Percentiles rank a stretch among this genome's conserved stretches.
These are phyloP conservation scores for Ligustrum vulgare DNA, from an alignment of 257 asterid species.

Conservation along the genomic window DNA sequence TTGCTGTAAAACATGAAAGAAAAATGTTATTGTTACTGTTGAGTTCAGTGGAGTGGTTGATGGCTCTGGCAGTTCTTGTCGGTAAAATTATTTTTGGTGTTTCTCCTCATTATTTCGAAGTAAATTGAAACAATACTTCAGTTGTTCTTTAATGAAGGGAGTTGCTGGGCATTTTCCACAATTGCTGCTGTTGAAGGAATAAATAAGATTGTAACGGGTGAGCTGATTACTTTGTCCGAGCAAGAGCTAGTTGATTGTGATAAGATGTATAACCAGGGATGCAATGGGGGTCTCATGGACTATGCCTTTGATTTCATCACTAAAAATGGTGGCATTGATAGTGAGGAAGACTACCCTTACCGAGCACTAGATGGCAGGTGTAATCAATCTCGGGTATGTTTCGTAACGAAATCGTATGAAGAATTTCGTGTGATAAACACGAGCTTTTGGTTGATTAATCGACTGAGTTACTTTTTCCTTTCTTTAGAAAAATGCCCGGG, in stretches of 20 bases:
- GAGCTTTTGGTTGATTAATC: background rate
- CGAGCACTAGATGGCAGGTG: conserved; percentile 58
- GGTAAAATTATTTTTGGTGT: background rate
- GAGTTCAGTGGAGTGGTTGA: background rate
- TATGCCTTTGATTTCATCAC: conserved; percentile 67
- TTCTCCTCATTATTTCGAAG: background rate
- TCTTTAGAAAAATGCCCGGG: conserved; percentile 68
- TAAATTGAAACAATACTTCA: background rate
- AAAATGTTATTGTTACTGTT: no score
- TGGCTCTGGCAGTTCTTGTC: background rate
- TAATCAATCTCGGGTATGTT: conserved; percentile 53
- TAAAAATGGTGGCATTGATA: conserved; percentile 77
- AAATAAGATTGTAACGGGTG: conserved; percentile 75
- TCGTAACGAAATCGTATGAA: background rate
- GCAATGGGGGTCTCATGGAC: conserved; percentile 94
- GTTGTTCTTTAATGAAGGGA: conserved; percentile 51
- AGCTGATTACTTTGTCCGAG: conserved; percentile 59
- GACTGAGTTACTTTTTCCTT: background rate
- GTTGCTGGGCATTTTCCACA: conserved; percentile 98
- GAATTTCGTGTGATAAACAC: background rate
- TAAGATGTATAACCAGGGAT: conserved; percentile 59
- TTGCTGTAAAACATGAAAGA: background rate
- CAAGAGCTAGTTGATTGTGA: conserved; percentile 92
- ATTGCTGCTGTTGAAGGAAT: conserved; percentile 84
- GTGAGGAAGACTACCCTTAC: conserved; percentile 84